These are phyloP conservation scores for Sclerotinia nivalis DNA, from an alignment of 2,329 filamentous ascomycete species.

Conservation along the genomic window DNA sequence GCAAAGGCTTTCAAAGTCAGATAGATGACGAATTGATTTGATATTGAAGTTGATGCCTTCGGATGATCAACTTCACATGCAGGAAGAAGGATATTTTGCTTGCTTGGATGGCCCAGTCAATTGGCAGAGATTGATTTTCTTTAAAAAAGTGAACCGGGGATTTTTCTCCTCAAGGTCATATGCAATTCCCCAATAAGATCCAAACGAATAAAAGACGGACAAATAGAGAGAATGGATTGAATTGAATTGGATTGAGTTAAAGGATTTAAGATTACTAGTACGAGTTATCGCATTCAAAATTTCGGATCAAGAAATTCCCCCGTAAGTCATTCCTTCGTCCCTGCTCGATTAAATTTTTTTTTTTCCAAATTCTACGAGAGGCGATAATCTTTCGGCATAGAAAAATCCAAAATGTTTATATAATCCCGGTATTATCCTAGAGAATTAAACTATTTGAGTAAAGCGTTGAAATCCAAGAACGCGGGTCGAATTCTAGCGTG, in stretches of 20 bases:
- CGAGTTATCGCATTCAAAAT: background rate
- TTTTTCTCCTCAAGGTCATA: background rate
- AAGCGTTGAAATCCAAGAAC: background rate
- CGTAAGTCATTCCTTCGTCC: too few species aligned
- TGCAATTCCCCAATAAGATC: background rate
- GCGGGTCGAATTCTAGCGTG: constrained; percentile 21
- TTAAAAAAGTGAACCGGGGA: too few species aligned
- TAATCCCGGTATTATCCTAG: constrained; percentile 9
- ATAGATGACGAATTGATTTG: constrained; percentile 20
- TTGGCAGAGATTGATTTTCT: too few species aligned
- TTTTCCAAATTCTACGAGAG: background rate
- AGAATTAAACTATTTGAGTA: background rate
- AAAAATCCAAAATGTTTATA: background rate
- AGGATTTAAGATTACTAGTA: background rate
- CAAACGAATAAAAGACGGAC: background rate
- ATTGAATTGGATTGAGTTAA: background rate
- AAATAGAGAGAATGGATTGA: background rate
- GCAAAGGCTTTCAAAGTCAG: background rate
- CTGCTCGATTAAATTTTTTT: background rate
- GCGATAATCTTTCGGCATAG: constrained; percentile 24
- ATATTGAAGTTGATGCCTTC: constrained; percentile 23
- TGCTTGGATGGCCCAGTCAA: background rate
- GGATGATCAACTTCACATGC: constrained; percentile 16
- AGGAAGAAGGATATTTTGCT: background rate
- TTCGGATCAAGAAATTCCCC: background rate